These are phyloP conservation scores for Nemania bipapillata DNA, from an alignment of 2,329 filamentous ascomycete species.

Conservation along the genomic window DNA sequence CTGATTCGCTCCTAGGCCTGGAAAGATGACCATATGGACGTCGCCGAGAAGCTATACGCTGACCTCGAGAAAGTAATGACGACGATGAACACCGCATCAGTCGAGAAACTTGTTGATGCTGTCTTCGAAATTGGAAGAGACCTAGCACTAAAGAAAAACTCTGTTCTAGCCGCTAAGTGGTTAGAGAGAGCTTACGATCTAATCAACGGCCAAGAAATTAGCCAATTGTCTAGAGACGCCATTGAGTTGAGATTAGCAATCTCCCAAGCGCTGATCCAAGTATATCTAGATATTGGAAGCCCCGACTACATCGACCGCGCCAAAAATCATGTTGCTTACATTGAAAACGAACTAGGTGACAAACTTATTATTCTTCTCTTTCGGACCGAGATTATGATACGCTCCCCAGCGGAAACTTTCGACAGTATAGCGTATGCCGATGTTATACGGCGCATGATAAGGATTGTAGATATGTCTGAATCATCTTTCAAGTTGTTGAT, in stretches of 20 bases:
- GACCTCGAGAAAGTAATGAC: slow-evolving; percentile 62
- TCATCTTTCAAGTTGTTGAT: slow-evolving; percentile 73
- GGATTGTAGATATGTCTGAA: slow-evolving; percentile 68
- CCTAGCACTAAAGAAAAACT: slow-evolving; percentile 64
- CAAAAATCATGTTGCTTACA: slow-evolving; percentile 65
- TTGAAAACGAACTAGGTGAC: slow-evolving; percentile 72
- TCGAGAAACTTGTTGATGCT: slow-evolving; percentile 73
- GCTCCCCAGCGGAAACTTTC: slow-evolving; percentile 59
- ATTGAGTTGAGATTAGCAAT: slow-evolving; percentile 73
- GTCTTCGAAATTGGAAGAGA: slow-evolving; percentile 78
- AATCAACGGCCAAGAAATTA: slow-evolving; percentile 65
- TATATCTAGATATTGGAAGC: slow-evolving; percentile 61
- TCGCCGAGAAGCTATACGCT: slow-evolving; percentile 80
- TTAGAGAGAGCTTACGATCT: slow-evolving; percentile 72
- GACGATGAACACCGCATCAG: slow-evolving; percentile 59
- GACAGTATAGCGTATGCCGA: slow-evolving; percentile 61
- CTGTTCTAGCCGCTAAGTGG: slow-evolving; percentile 73
- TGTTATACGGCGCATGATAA: slow-evolving; percentile 71
- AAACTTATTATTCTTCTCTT: slow-evolving; percentile 74
- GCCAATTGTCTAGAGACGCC: slow-evolving; percentile 67
- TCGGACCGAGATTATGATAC: slow-evolving; percentile 72
- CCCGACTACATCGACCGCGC: slow-evolving; percentile 63
- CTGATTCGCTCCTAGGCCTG: slow-evolving; percentile 67
- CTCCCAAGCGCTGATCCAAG: slow-evolving; percentile 70
- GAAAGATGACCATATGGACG: slow-evolving; percentile 76